Conservation (phyloP, 2,329 filamentous ascomycete genomes). For the Cordyceps pruinosa region DNA sequence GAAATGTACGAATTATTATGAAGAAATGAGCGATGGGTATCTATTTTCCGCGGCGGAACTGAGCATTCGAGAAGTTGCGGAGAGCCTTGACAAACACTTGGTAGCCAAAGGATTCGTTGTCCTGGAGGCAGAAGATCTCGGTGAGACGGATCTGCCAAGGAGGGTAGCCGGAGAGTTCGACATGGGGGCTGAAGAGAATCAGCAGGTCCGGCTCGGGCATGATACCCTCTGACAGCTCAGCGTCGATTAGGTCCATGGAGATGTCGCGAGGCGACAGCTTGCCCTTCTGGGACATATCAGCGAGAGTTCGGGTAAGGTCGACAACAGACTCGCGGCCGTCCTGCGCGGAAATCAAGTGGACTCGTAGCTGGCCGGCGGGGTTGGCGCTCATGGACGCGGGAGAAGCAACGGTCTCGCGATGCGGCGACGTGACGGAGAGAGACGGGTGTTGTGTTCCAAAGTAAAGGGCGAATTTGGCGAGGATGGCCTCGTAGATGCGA, state of each 20-base stretch:
- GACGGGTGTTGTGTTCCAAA: slow-evolving; percentile 70
- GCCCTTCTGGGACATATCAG: slow-evolving; percentile 87
- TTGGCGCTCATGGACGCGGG: slow-evolving; percentile 24
- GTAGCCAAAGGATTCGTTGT: slow-evolving; percentile 82
- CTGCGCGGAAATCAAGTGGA: slow-evolving; percentile 78
- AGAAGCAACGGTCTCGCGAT: slow-evolving; percentile 31
- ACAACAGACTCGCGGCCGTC: slow-evolving; percentile 92
- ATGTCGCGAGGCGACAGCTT: slow-evolving; percentile 81
- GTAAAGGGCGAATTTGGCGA: slow-evolving; percentile 76
- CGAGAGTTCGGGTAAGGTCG: slow-evolving; percentile 86
- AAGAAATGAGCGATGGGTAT: slow-evolving; percentile 11
- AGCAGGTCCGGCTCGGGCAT: slow-evolving; percentile 88
- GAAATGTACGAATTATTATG: neutral
- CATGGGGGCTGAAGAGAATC: slow-evolving; percentile 75
- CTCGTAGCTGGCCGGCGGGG: slow-evolving; percentile 36
- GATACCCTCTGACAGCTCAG: slow-evolving; percentile 71
- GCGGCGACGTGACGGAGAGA: slow-evolving; percentile 50
- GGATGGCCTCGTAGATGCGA: slow-evolving; percentile 73
- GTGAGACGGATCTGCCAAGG: slow-evolving; percentile 94
- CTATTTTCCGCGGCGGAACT: slow-evolving; percentile 76
- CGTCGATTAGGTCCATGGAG: slow-evolving; percentile 77
- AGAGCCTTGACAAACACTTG: slow-evolving; percentile 85
- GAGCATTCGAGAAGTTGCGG: slow-evolving; percentile 75
- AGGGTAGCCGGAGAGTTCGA: slow-evolving; percentile 85
- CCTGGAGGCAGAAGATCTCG: slow-evolving; percentile 77